These are phyloP conservation scores for Salix udensis DNA, from an alignment of 345 rosid genomes.

Conservation along the genomic window DNA sequence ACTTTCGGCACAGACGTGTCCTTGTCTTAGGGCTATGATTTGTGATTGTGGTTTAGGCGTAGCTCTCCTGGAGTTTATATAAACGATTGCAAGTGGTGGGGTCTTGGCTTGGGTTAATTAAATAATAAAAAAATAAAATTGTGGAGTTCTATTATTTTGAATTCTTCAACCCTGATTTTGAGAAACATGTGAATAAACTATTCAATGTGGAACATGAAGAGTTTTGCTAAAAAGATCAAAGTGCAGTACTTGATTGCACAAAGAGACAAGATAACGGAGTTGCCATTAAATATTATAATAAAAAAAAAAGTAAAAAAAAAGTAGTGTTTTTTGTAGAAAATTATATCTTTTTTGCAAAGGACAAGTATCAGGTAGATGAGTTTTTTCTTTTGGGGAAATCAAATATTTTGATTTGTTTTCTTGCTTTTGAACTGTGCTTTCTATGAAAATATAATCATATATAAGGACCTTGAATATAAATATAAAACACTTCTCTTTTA, in stretches of 20 bases:
- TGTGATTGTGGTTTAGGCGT: neutral
- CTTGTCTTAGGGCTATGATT: neutral
- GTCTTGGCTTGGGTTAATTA: neutral
- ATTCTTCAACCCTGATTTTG: neutral
- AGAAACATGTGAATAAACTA: neutral
- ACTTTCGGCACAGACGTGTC: neutral
- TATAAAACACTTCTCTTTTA: too few species aligned
- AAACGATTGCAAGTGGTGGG: neutral
- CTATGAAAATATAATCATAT: too few species aligned
- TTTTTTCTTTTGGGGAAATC: neutral
- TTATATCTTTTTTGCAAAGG: too few species aligned
- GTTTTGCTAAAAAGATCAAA: neutral
- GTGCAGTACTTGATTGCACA: neutral
- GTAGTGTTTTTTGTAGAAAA: neutral
- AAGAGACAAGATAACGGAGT: neutral
- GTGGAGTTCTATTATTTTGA: neutral
- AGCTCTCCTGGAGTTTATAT: neutral
- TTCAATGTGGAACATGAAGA: too few species aligned
- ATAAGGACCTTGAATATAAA: too few species aligned
- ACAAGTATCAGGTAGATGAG: neutral
- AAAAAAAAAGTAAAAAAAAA: neutral
- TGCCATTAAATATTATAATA: neutral
- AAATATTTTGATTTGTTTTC: too few species aligned
- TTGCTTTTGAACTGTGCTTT: too few species aligned
- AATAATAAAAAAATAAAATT: too few species aligned